Evolutionary conservation across 495 filamentous ascomycete species (phyloP).

Genomic region (Penicillium maclennaniae): DNA sequence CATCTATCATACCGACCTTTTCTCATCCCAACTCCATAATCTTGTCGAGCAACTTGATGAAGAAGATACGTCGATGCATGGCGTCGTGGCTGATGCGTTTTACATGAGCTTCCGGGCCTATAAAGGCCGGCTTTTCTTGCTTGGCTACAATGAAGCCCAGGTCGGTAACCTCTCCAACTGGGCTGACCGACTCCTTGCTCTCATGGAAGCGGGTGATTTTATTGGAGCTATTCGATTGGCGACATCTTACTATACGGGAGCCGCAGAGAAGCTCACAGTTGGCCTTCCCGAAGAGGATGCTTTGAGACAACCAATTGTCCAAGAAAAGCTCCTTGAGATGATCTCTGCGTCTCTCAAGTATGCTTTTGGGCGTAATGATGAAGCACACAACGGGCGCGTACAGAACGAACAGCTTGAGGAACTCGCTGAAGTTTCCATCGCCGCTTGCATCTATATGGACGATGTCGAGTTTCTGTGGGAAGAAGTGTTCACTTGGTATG

Average conservation of each 20-base stretch:
- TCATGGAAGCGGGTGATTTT: conserved; percentile 94
- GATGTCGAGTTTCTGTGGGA: conserved; percentile 85
- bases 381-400: conserved; percentile 47
- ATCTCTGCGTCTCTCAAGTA: conserved; percentile 90
- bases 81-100: conserved; percentile 94
- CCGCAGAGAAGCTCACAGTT: conserved; percentile 85
- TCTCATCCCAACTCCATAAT: conserved; percentile 74
- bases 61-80: conserved; percentile 85
- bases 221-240: conserved; percentile 87
- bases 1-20: conserved; percentile 86
- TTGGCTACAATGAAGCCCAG: conserved; percentile 85
- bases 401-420: conserved; percentile 60
- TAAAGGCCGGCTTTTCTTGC: conserved; percentile 86
- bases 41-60: conserved; percentile 88
- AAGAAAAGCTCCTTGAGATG: conserved; percentile 87
- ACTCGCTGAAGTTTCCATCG: conserved; percentile 77
- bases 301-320: conserved; percentile 74
- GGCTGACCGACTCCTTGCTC: conserved; percentile 92
- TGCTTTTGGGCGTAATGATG: conserved; percentile 65
- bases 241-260: conserved; percentile 85
- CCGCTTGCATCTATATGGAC: conserved; percentile 70
- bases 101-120: conserved; percentile 96
- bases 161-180: conserved; percentile 92
- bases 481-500: conserved; percentile 83
- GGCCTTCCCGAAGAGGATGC: conserved; percentile 83